Base-by-base conservation (phyloP, 352 stramenopile species). In the Globisporangium sylvaticum region DNA sequence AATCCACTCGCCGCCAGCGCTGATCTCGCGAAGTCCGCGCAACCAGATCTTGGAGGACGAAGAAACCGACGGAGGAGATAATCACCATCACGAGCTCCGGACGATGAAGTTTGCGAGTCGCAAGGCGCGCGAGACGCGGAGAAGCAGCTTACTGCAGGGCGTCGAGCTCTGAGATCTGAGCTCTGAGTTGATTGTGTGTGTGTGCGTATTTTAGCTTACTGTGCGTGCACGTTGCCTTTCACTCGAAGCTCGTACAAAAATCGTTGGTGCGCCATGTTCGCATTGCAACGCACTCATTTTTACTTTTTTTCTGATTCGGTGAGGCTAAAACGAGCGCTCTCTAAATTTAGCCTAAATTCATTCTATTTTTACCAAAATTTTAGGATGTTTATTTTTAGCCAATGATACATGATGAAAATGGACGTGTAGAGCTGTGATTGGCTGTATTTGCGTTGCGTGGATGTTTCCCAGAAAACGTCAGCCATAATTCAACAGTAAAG, bases 1-100 rank as follows among this genome's bases (percentile, higher is more conserved):
- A 1, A 44, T 64, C 22, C 52, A 61, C 24, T 67, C 62, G 34
- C 62, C 62, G 24, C 42, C 52, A 4, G 20, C 39, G 31, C 61
- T 65, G 18, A 57, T 31, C 25, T 25, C 27, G 10, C 18, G 25
- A 8, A 55, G 58, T 39, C 58, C 39, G 27, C 42, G 39, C 42
- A 57, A 29, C 25, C 39, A 64, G 39, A 15, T 60, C n/a, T 15
- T 27, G 8, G 31, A 59, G 29, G 15, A 44, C 3, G 54, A 60
- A 14, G 55, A 46, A 1, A 34, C 18, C 8, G 29, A 59, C 24
- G 22, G 50, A 29, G 24, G 50, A 15, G 18, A 22, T 5, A 3
- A 18, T n/a, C 18, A n/a, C 20, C 2, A 12, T 10, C 22, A 20
- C 52, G 54, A 12, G 20, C 29, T 15, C 54, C 42, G 4, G 39